Percentiles rank a stretch among this genome's conserved stretches.
phyloP scores from a whole-genome alignment of 2,329 filamentous ascomycete genomes.

The Colletotrichum graminicola region DNA sequence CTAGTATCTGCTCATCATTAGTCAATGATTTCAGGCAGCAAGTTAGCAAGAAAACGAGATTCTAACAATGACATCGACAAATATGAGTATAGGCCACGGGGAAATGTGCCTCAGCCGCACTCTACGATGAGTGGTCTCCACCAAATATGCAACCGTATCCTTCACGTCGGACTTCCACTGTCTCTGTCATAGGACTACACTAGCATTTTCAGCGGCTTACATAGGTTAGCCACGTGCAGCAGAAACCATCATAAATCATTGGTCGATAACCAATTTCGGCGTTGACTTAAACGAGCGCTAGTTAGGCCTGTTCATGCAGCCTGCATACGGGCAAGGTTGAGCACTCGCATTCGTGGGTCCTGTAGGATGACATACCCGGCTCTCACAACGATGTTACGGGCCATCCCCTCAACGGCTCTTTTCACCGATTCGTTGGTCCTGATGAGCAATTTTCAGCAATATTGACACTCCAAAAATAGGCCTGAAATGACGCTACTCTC shows the following conservation, averaged over 20 bases:
- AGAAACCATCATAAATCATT: neutral
- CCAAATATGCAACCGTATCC: neutral
- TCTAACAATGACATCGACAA: neutral
- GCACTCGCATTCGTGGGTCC: neutral
- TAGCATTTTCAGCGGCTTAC: no score
- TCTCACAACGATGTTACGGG: neutral
- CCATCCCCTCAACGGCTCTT: slow-evolving; percentile 4
- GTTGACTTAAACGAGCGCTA: neutral
- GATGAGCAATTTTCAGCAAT: neutral
- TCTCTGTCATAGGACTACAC: neutral
- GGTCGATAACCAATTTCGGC: neutral
- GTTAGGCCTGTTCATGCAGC: slow-evolving; percentile 4
- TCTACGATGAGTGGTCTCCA: neutral
- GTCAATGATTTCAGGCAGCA: neutral
- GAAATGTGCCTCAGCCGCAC: neutral
- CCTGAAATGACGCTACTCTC: neutral
- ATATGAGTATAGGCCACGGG: neutral
- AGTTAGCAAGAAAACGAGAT: neutral
- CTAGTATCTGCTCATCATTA: neutral
- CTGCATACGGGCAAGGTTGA: neutral
- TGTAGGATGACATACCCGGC: slow-evolving; percentile 14
- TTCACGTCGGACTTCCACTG: slow-evolving; percentile 8
- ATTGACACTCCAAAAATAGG: slow-evolving; percentile 2
- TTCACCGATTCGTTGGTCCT: neutral
- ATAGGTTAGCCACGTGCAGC: neutral